These are phyloP conservation scores for Alternaria brassicae DNA, from an alignment of 2,329 filamentous ascomycete genomes.

Conservation along the genomic window DNA sequence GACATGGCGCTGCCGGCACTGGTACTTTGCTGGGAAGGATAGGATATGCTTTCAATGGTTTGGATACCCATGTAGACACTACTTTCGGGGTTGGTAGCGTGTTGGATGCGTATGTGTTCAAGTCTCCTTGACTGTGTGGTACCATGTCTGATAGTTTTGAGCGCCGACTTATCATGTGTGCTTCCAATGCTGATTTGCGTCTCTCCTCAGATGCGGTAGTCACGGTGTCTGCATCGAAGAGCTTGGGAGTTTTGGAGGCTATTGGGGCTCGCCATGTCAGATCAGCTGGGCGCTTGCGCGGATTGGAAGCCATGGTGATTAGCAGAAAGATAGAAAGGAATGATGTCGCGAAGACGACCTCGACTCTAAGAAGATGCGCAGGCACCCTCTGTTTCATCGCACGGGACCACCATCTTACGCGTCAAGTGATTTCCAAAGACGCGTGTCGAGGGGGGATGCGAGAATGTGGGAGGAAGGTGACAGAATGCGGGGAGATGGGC, in stretches of 20 bases:
- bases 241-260: not conserved
- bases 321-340: not conserved
- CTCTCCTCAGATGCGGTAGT: not conserved
- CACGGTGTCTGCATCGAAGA: not conserved
- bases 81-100: not conserved
- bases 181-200: not conserved
- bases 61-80: not conserved
- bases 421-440: not conserved
- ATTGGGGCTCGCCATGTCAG: not conserved
- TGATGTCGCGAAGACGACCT: not conserved
- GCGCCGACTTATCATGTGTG: not conserved
- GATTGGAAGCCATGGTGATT: not conserved
- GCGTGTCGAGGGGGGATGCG: too few relatives aligned
- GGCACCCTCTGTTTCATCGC: not conserved
- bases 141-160: too few relatives aligned
- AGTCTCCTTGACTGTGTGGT: not conserved
- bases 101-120: not conserved
- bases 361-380: not conserved
- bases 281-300: constrained; percentile 7
- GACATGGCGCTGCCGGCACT: not conserved
- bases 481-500: not conserved
- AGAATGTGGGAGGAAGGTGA: not conserved
- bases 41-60: not conserved
- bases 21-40: not conserved
- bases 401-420: not conserved